Evolutionary conservation across 768 basidiomycete species (phyloP).

Genomic region (Russula dissimulans): DNA sequence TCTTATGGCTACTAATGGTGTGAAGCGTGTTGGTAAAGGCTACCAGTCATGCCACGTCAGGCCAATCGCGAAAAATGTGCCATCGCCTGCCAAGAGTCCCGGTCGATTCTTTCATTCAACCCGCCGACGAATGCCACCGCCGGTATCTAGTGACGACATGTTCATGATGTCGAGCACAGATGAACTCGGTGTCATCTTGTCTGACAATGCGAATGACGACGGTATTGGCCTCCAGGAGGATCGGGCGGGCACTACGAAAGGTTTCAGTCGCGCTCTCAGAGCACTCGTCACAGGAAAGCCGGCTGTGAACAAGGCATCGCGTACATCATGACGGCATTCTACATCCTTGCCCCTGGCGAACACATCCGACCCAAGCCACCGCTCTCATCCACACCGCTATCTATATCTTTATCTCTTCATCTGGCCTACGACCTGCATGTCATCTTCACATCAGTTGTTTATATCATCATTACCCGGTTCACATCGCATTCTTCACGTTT

Average conservation of each 20-base stretch:
- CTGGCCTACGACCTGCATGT: not conserved
- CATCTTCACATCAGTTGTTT: constrained; percentile 7
- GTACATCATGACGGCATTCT: not conserved
- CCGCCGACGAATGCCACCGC: constrained; percentile 56
- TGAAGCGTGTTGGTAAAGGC: constrained; percentile 71
- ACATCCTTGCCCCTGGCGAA: not conserved
- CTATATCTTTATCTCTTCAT: not conserved
- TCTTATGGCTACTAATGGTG: constrained; percentile 72
- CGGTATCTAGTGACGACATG: constrained; percentile 50
- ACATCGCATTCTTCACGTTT: not conserved
- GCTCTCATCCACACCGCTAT: not conserved
- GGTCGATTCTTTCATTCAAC: constrained; percentile 35
- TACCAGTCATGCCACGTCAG: constrained; percentile 63
- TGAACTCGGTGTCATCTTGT: constrained; percentile 49
- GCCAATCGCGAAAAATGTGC: constrained; percentile 27
- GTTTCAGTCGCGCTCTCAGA: constrained; percentile 65
- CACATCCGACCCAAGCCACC: not conserved
- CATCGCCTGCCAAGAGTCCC: constrained; percentile 22
- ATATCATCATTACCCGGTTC: constrained; percentile 5
- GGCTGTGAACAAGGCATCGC: constrained; percentile 40
- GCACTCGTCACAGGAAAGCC: constrained; percentile 64
- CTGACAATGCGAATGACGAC: not conserved
- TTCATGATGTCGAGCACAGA: constrained; percentile 41
- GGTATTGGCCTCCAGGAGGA: not conserved
- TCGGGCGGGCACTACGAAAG: constrained; percentile 39